Evolutionary conservation across 495 filamentous ascomycete genomes (phyloP).

Genomic region (Polyplosphaeria fusca): DNA sequence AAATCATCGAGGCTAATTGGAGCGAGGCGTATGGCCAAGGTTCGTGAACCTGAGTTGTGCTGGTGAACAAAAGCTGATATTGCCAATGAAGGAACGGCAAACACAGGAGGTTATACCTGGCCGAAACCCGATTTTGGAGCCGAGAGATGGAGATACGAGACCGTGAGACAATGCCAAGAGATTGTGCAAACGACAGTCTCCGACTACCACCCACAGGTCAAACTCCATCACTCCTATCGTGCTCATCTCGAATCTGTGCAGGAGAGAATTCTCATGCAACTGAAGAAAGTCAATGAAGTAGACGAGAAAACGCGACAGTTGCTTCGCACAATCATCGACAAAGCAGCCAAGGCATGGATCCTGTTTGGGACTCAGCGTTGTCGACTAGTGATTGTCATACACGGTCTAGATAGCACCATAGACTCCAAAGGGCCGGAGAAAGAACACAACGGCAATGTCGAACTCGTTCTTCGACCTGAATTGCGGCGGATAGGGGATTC

Average conservation of each 20-base stretch:
- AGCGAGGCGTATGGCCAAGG: conserved; percentile 17
- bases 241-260: background rate
- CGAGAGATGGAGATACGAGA: conserved; percentile 17
- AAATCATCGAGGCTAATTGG: conserved; percentile 14
- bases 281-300: background rate
- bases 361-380: conserved; percentile 22
- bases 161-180: conserved; percentile 5
- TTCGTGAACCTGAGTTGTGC: background rate
- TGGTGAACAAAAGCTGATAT: background rate
- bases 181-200: background rate
- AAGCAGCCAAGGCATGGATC: conserved; percentile 15
- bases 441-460: background rate
- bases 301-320: conserved; percentile 1
- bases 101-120: conserved; percentile 3
- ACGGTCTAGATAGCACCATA: background rate
- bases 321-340: background rate
- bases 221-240: background rate
- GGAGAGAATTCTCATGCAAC: background rate
- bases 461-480: conserved; percentile 8
- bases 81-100: background rate
- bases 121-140: conserved; percentile 4
- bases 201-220: conserved; percentile 2
- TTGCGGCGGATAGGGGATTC: conserved; percentile 15
- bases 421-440: background rate
- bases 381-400: conserved; percentile 9